Evolutionary conservation across 768 basidiomycete genomes (phyloP), one percentile per base, ranked within the genome.

Genomic region (Cystofilobasidium capitatum): DNA sequence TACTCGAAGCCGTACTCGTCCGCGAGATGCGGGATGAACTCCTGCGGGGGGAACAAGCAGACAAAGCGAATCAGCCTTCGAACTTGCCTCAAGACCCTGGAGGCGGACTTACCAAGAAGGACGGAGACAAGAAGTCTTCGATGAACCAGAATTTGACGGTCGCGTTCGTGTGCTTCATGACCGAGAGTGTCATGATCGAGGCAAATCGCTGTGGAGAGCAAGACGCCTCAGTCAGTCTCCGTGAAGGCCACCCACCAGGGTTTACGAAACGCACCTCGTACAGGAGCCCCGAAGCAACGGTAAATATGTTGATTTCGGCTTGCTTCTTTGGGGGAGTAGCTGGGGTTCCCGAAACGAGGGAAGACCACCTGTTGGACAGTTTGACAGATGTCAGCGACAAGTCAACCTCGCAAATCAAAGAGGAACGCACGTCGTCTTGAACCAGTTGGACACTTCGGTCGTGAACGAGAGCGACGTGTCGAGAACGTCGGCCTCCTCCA

Each of bases 71-170:
- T 39, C 59, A 55, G 47, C 54, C 58, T 24, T n/a, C n/a, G n/a
- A n/a, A 42, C 49, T 16, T 49, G 45, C 14, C 12, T 17, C 13
- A 44, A 65, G 17, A 12, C 5, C n/a, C 9, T 20, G 22, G 39
- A 22, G 29, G 17, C 69, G 37, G 39, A 57, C 4, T 72, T 71
- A 90, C 91, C 67, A 97, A 78, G 83, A 99, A 99, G 0, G 92
- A 88, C 0, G 94, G 96, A 0, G 94, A 98, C 17, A 98, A 82
- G 83, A 99, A 99, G 79, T 99, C 98, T 76, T 96, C 89, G 71
- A 99, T 98, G 78, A 98, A 98, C 96, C 96, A 98, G 79, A 98
- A 99, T 77, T 99, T 99, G 77, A 99, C 93, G 33, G 85, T 88
- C 73, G 87, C 88, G 24, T 91, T 86, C 22, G 96, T 98, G 74